Percentiles rank a stretch among this genome's conserved stretches.
Evolutionary conservation across 768 basidiomycete species (phyloP).

Genomic region (Boletus reticuloceps): DNA sequence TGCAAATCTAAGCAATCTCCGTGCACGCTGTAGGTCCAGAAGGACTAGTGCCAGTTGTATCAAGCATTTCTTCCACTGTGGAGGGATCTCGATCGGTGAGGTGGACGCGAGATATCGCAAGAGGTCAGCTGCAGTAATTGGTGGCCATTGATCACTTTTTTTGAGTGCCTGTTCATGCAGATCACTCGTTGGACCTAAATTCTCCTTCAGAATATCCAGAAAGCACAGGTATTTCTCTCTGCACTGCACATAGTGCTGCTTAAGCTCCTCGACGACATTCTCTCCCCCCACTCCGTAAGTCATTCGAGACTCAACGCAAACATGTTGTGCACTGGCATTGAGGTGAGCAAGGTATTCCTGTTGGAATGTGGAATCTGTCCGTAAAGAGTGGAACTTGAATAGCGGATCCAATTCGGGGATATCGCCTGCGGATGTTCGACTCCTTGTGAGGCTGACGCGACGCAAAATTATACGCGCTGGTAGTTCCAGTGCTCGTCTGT

Average conservation of each 20-base stretch:
- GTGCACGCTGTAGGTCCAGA: slow-evolving; percentile 11
- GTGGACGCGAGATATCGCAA: background rate
- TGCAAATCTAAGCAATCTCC: background rate
- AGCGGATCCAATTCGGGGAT: background rate
- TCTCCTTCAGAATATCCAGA: background rate
- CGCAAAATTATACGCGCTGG: background rate
- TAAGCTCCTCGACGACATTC: background rate
- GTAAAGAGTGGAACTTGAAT: background rate
- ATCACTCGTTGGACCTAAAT: slow-evolving; percentile 9
- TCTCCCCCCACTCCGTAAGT: background rate
- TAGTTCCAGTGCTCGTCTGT: background rate
- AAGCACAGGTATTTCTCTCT: background rate
- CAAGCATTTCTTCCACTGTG: slow-evolving; percentile 29
- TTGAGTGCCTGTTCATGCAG: slow-evolving; percentile 4
- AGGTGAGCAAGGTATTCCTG: slow-evolving; percentile 11
- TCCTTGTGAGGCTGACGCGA: background rate
- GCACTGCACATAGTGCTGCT: background rate
- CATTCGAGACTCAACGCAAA: background rate
- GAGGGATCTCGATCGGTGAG: slow-evolving; percentile 5
- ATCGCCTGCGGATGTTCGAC: background rate
- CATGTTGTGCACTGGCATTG: background rate
- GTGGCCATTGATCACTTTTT: slow-evolving; percentile 33
- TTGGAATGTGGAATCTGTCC: background rate
- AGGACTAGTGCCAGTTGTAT: slow-evolving; percentile 25
- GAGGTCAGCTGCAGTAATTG: background rate